phyloP scores from a whole-genome alignment of 2,329 filamentous ascomycete genomes.

The Fusarium sp. region DNA sequence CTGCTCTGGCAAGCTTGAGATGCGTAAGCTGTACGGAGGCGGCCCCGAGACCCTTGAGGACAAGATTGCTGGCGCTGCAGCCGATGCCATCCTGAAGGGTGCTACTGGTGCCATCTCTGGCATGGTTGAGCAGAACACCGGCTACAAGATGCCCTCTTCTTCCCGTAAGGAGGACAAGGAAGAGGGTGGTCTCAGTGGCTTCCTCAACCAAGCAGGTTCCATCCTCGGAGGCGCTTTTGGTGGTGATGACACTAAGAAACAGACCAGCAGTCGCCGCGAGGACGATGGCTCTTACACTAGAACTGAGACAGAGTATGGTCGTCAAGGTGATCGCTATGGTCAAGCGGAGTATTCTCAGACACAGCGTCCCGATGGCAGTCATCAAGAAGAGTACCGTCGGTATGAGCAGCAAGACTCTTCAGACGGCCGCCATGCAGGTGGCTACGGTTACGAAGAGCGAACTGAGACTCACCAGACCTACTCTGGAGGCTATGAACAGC shows the following conservation, averaged over 20 bases:
- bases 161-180: constrained; percentile 61
- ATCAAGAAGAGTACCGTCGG: constrained; percentile 70
- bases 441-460: constrained; percentile 70
- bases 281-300: constrained; percentile 73
- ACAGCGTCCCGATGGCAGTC: constrained; percentile 68
- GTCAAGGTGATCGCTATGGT: constrained; percentile 68
- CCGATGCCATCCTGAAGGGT: constrained; percentile 69
- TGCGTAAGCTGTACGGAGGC: constrained; percentile 74
- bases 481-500: constrained; percentile 68
- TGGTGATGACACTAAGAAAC: constrained; percentile 67
- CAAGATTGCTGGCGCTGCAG: constrained; percentile 68
- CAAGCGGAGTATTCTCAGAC: constrained; percentile 73
- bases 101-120: constrained; percentile 66
- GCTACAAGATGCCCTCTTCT: constrained; percentile 56
- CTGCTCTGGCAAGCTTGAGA: constrained; percentile 81
- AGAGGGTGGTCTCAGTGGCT: constrained; percentile 75
- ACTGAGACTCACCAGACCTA: constrained; percentile 66
- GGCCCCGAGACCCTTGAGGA: constrained; percentile 65
- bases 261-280: constrained; percentile 65
- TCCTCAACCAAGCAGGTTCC: constrained; percentile 77
- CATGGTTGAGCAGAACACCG: constrained; percentile 62
- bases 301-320: constrained; percentile 72
- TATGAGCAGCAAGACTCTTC: constrained; percentile 69
- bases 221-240: constrained; percentile 74
- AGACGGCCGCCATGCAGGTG: constrained; percentile 56